These are phyloP conservation scores for Pythium folliculosum DNA, from an alignment of 352 stramenopile species.

Conservation along the genomic window DNA sequence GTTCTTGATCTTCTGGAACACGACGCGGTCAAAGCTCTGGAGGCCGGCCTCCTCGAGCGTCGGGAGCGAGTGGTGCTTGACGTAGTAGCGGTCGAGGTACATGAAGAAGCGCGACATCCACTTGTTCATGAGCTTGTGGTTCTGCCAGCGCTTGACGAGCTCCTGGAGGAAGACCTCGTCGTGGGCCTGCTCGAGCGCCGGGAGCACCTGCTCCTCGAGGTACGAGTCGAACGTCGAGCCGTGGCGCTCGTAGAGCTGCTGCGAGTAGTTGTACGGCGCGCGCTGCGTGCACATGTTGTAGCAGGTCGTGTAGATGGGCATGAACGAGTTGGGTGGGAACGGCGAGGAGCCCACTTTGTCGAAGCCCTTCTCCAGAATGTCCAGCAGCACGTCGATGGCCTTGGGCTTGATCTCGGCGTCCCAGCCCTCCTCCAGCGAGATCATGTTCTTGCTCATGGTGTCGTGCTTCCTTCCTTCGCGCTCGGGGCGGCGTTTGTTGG, in stretches of 20 bases:
- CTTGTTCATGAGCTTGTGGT: constrained; percentile 99
- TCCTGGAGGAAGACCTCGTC: constrained; percentile 97
- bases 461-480: background rate
- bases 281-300: constrained; percentile 99
- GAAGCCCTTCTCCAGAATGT: constrained; percentile 86
- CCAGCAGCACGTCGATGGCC: constrained; percentile 85
- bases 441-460: constrained; percentile 83
- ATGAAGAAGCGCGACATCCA: constrained; percentile 99
- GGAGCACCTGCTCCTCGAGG: constrained; percentile 90
- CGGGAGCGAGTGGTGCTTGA: constrained; percentile 97
- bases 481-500: background rate
- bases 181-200: constrained; percentile 83
- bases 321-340: constrained; percentile 85
- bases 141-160: constrained; percentile 96
- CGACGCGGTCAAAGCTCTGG: constrained; percentile 80
- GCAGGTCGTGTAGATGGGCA: constrained; percentile 91
- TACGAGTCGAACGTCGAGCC: constrained; percentile 90
- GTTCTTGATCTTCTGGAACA: constrained; percentile 85
- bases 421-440: constrained; percentile 85
- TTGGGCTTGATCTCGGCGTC: constrained; percentile 89
- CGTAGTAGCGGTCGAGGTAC: constrained; percentile 98
- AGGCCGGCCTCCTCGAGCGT: constrained; percentile 93
- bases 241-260: constrained; percentile 98
- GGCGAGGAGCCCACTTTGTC: constrained; percentile 80
- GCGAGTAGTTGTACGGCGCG: constrained; percentile 98